Conservation (phyloP, 805 yeast genomes). For the Nakazawaea holstii region DNA sequence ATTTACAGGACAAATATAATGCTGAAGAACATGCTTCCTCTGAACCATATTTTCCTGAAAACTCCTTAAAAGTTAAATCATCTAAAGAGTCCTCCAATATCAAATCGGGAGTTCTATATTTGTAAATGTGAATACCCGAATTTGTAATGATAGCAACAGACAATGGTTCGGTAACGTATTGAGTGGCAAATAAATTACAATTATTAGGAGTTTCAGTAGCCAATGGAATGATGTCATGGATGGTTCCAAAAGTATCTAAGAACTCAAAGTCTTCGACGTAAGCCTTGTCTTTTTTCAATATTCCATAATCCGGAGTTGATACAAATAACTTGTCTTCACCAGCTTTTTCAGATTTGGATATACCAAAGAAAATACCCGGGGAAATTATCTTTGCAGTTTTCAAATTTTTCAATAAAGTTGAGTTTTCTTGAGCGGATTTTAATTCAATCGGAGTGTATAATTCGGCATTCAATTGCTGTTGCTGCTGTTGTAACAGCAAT, state of each 20-base stretch:
- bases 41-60: slow-evolving; percentile 74
- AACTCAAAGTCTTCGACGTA: slow-evolving; percentile 80
- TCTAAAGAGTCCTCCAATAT: slow-evolving; percentile 61
- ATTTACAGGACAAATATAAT: slow-evolving; percentile 74
- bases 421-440: slow-evolving; percentile 50
- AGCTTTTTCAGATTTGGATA: slow-evolving; percentile 30
- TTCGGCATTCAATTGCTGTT: slow-evolving; percentile 24
- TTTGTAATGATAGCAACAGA: slow-evolving; percentile 80
- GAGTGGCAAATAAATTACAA: slow-evolving; percentile 82
- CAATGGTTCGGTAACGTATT: slow-evolving; percentile 61
- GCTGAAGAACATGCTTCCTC: slow-evolving; percentile 90
- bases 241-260: slow-evolving; percentile 51
- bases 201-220: slow-evolving; percentile 74
- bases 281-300: slow-evolving; percentile 64
- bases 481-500: slow-evolving; percentile 17
- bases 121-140: slow-evolving; percentile 70
- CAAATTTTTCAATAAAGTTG: slow-evolving; percentile 51
- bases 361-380: slow-evolving; percentile 83
- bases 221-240: slow-evolving; percentile 70
- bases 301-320: slow-evolving; percentile 81
- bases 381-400: slow-evolving; percentile 59
- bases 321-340: slow-evolving; percentile 54
- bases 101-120: slow-evolving; percentile 75
- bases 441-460: slow-evolving; percentile 25
- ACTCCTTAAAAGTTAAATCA: slow-evolving; percentile 60